phyloP scores from a whole-genome alignment of 75 land plant genomes.

The Pinus tabuliformis region DNA sequence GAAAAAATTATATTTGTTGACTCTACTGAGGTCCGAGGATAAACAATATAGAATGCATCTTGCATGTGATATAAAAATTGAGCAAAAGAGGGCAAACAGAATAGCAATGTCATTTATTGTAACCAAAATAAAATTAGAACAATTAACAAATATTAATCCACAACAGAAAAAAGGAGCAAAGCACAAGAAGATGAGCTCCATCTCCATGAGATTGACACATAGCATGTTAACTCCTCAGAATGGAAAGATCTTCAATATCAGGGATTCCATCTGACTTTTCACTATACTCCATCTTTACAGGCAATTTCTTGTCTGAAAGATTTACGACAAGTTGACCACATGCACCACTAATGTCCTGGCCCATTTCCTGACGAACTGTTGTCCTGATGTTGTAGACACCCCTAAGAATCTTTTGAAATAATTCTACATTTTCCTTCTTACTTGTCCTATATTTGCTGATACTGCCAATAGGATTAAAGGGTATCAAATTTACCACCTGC shows the following conservation, averaged over 20 bases:
- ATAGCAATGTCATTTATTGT: too few relatives aligned
- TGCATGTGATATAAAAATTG: too few relatives aligned
- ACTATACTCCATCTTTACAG: background rate
- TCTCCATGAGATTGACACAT: too few relatives aligned
- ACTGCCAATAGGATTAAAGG: constrained; percentile 88
- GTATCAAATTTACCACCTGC: constrained; percentile 96
- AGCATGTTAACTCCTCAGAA: too few relatives aligned
- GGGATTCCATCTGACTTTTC: constrained; percentile 20
- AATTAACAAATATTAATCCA: too few relatives aligned
- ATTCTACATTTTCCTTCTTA: constrained; percentile 35
- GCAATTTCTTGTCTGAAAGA: constrained; percentile 21
- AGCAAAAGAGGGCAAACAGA: too few relatives aligned
- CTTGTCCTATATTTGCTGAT: constrained; percentile 55
- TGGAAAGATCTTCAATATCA: constrained; percentile 78
- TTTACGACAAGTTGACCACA: constrained; percentile 90
- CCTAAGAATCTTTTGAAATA: constrained; percentile 80
- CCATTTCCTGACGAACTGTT: constrained; percentile 93
- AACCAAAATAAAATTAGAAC: too few relatives aligned
- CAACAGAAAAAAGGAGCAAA: too few relatives aligned
- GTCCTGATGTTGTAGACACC: constrained; percentile 79
- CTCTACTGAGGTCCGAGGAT: too few relatives aligned
- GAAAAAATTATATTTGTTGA: too few relatives aligned
- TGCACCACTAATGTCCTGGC: constrained; percentile 96
- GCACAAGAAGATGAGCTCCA: too few relatives aligned
- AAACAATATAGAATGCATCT: too few relatives aligned